Conservation (phyloP, 1,284 basidiomycete species). For the Apiotrichum gamsii region DNA sequence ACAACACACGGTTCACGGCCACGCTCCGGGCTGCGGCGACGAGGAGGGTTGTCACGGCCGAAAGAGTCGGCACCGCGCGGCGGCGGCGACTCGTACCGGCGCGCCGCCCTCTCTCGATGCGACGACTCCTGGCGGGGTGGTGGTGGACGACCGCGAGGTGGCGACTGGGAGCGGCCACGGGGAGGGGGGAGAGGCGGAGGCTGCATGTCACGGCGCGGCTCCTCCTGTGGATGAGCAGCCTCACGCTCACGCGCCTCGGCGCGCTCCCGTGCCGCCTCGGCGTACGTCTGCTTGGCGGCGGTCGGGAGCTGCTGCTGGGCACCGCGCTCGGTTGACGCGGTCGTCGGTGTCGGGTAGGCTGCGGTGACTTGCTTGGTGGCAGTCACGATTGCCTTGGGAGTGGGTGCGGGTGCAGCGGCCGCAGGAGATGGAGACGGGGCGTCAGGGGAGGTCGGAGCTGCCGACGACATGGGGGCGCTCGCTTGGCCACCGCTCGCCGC, state of each 20-base stretch:
- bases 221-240: not conserved
- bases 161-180: not conserved
- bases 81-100: not conserved
- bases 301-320: not conserved
- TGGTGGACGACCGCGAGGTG: not conserved
- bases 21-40: too few relatives aligned
- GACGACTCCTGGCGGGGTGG: not conserved
- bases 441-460: not conserved
- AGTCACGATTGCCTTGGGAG: not conserved
- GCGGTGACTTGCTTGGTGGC: not conserved
- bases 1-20: too few relatives aligned
- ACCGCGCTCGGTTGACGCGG: not conserved
- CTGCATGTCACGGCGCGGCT: not conserved
- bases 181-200: not conserved
- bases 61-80: too few relatives aligned
- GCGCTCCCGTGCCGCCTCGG: slow-evolving; percentile 5
- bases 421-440: not conserved
- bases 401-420: too few relatives aligned
- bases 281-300: not conserved
- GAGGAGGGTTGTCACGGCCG: too few relatives aligned
- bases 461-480: not conserved
- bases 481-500: not conserved
- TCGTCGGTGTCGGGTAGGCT: too few relatives aligned
- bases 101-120: not conserved
- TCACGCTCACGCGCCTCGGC: not conserved